Evolutionary conservation across 2,329 filamentous ascomycete genomes (phyloP).

Genomic region (Alternaria sp.): DNA sequence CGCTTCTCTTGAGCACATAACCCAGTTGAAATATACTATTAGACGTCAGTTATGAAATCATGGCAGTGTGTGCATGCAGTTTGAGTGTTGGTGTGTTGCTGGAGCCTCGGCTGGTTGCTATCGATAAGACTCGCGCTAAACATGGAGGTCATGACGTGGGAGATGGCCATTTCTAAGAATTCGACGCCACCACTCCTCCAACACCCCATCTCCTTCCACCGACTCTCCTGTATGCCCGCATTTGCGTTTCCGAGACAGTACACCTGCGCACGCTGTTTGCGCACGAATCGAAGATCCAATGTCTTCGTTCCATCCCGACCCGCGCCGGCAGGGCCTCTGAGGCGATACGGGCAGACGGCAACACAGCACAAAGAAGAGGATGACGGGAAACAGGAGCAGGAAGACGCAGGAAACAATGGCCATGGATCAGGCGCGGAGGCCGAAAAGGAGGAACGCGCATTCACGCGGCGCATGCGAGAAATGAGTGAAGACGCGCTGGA

Average conservation of each 20-base stretch:
- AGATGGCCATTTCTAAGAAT: background rate
- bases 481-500: slow-evolving; percentile 67
- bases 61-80: background rate
- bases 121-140: slow-evolving; percentile 15
- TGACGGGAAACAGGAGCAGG: slow-evolving; percentile 16
- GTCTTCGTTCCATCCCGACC: slow-evolving; percentile 12
- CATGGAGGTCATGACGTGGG: slow-evolving; percentile 18
- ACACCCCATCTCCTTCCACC: slow-evolving; percentile 1
- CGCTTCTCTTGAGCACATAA: background rate
- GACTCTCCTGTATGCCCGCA: slow-evolving; percentile 37
- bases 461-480: slow-evolving; percentile 63
- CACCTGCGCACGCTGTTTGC: slow-evolving; percentile 51
- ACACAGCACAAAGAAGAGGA: slow-evolving; percentile 20
- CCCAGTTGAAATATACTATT: accelerated
- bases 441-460: slow-evolving; percentile 56
- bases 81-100: background rate
- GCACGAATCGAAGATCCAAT: slow-evolving; percentile 31
- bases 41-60: accelerated
- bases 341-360: slow-evolving; percentile 31
- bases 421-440: background rate
- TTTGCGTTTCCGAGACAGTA: slow-evolving; percentile 27
- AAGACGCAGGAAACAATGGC: slow-evolving; percentile 11
- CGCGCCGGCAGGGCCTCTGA: slow-evolving; percentile 13
- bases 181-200: background rate
- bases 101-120: background rate